Percentiles rank a stretch among this genome's conserved stretches.
These are phyloP conservation scores for Pseudogymnoascus sp. DNA, from an alignment of 2,329 filamentous ascomycete species.

Conservation along the genomic window DNA sequence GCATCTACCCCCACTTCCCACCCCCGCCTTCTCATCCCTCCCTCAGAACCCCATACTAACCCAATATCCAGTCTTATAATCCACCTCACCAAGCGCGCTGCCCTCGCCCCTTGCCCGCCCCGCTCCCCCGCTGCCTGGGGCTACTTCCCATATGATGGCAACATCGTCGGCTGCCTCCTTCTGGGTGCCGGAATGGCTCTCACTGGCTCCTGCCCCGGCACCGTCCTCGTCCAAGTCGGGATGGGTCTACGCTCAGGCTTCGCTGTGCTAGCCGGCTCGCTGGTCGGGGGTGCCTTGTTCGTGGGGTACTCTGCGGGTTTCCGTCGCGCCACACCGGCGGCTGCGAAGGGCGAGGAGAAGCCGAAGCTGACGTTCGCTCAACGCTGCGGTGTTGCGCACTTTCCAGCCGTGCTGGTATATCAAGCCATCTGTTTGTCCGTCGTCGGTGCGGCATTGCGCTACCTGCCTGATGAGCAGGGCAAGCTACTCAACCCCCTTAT, in stretches of 20 bases:
- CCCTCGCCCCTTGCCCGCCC: constrained; percentile 28
- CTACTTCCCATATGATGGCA: constrained; percentile 51
- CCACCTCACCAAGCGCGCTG: not conserved
- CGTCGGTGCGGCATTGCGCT: constrained; percentile 8
- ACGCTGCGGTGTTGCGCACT: constrained; percentile 11
- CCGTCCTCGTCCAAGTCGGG: constrained; percentile 54
- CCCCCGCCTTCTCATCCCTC: constrained; percentile 39
- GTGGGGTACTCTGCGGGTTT: constrained; percentile 23
- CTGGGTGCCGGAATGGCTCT: constrained; percentile 61
- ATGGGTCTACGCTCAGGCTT: constrained; percentile 45
- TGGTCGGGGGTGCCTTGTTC: constrained; percentile 46
- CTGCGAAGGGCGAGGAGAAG: constrained; percentile 1
- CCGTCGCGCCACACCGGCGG: not conserved
- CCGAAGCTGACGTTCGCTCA: constrained; percentile 18
- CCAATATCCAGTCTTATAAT: not conserved
- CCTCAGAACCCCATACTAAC: not conserved
- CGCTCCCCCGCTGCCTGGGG: constrained; percentile 46
- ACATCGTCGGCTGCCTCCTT: constrained; percentile 54
- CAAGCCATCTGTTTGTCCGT: constrained; percentile 17
- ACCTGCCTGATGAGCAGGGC: not conserved
- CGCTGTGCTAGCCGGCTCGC: constrained; percentile 46
- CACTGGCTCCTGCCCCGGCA: constrained; percentile 59
- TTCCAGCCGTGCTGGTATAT: constrained; percentile 15
- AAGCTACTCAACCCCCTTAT: constrained; percentile 34
- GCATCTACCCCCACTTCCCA: constrained; percentile 35